phyloP scores from a whole-genome alignment of 176 grass and related monocot genomes.

The Calamus simplicifolius region DNA sequence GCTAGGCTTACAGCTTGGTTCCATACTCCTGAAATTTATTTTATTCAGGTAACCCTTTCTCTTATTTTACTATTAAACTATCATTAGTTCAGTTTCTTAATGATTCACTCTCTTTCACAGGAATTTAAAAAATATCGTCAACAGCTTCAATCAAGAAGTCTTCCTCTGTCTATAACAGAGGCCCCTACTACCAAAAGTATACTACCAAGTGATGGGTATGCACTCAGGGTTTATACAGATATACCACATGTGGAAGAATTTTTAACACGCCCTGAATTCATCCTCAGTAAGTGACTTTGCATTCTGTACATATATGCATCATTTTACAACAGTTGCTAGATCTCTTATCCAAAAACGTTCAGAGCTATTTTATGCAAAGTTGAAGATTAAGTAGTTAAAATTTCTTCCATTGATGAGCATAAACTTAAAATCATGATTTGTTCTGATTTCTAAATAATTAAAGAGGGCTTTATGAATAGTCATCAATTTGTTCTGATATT shows the following conservation, averaged over 20 bases:
- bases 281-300: slow-evolving; percentile 59
- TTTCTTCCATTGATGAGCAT: no score
- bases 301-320: background rate
- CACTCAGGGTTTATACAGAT: slow-evolving; percentile 76
- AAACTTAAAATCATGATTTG: no score
- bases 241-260: slow-evolving; percentile 85
- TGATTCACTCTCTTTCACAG: slow-evolving; percentile 21
- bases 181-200: slow-evolving; percentile 29
- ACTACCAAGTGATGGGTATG: slow-evolving; percentile 41
- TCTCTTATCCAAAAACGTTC: background rate
- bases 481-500: no score
- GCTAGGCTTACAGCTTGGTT: slow-evolving; percentile 99
- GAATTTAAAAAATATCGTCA: slow-evolving; percentile 68
- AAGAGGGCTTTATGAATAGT: no score
- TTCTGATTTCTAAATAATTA: no score
- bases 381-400: no score
- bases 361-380: no score
- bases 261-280: slow-evolving; percentile 76
- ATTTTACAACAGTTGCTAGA: background rate
- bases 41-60: slow-evolving; percentile 48
- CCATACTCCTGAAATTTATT: slow-evolving; percentile 86
- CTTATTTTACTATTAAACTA: background rate
- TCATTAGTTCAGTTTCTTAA: slow-evolving; percentile 11
- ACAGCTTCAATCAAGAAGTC: slow-evolving; percentile 53
- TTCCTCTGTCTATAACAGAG: slow-evolving; percentile 25